Percentiles rank a stretch among this genome's conserved stretches.
Evolutionary conservation across 1,139 yeast genomes (phyloP).

Genomic region (Kodamaea plutei): DNA sequence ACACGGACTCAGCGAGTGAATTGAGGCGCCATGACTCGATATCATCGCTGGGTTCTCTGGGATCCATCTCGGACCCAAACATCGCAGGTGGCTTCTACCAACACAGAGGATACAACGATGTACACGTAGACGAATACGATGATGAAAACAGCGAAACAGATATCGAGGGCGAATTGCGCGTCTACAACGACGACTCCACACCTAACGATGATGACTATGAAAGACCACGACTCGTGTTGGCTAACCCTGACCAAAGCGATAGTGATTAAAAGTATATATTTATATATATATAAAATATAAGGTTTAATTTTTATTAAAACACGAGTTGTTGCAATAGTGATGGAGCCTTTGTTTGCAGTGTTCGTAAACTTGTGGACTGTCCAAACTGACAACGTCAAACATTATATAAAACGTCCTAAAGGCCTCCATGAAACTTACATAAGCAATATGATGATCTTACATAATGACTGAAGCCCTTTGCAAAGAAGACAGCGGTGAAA

Average conservation of each 20-base stretch:
- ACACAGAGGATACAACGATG: conserved; percentile 38
- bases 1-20: conserved; percentile 12
- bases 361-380: no score
- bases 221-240: conserved; percentile 52
- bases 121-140: conserved; percentile 21
- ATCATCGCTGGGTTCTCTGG: conserved; percentile 18
- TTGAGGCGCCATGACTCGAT: conserved; percentile 16
- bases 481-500: no score
- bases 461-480: no score
- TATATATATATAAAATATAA: no score
- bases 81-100: conserved; percentile 38
- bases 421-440: no score
- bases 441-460: no score
- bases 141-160: conserved; percentile 15
- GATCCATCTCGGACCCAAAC: conserved; percentile 25
- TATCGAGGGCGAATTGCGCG: conserved; percentile 12
- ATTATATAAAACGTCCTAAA: no score
- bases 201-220: no score
- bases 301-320: no score
- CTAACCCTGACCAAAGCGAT: conserved; percentile 61
- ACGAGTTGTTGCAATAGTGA: no score
- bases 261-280: conserved; percentile 18
- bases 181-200: conserved; percentile 10
- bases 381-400: no score
- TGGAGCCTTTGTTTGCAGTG: no score